Conservation (phyloP, 2,329 filamentous ascomycete genomes). For the Scedosporium aurantiacum region DNA sequence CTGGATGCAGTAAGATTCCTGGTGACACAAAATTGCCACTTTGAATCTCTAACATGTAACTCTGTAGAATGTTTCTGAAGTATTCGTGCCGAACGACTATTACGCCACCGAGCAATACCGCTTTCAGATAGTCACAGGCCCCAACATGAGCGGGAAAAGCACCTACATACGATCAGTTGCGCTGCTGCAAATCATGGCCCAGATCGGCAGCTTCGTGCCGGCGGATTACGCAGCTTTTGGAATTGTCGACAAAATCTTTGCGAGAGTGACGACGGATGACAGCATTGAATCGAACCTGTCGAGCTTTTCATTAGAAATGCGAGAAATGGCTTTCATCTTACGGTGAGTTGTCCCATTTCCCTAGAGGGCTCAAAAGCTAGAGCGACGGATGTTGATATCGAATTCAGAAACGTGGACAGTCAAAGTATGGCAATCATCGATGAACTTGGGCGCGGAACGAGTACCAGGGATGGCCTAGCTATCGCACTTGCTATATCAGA, state of each 20-base stretch:
- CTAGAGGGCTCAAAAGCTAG: background rate
- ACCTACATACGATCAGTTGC: slow-evolving; percentile 86
- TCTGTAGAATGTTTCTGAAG: slow-evolving; percentile 28
- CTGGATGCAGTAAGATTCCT: slow-evolving; percentile 47
- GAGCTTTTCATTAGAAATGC: slow-evolving; percentile 90
- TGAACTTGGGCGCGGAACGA: slow-evolving; percentile 84
- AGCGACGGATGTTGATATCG: background rate
- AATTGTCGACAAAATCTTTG: slow-evolving; percentile 74
- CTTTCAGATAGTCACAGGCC: slow-evolving; percentile 89
- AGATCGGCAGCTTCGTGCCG: slow-evolving; percentile 84
- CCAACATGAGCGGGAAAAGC: slow-evolving; percentile 97
- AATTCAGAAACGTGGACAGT: slow-evolving; percentile 57
- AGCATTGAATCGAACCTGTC: slow-evolving; percentile 84
- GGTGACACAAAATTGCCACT: background rate
- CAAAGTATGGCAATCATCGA: slow-evolving; percentile 77
- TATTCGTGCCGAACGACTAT: slow-evolving; percentile 81
- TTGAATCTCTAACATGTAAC: background rate
- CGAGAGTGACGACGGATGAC: slow-evolving; percentile 77
- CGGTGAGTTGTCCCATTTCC: slow-evolving; percentile 26
- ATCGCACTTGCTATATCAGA: slow-evolving; percentile 88
- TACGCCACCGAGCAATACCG: slow-evolving; percentile 70
- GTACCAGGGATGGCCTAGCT: slow-evolving; percentile 74
- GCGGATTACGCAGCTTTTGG: slow-evolving; percentile 74
- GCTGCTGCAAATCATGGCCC: slow-evolving; percentile 82
- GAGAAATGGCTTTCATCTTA: slow-evolving; percentile 88